phyloP scores from a whole-genome alignment of 768 basidiomycete species.

The Calocera viscosa region DNA sequence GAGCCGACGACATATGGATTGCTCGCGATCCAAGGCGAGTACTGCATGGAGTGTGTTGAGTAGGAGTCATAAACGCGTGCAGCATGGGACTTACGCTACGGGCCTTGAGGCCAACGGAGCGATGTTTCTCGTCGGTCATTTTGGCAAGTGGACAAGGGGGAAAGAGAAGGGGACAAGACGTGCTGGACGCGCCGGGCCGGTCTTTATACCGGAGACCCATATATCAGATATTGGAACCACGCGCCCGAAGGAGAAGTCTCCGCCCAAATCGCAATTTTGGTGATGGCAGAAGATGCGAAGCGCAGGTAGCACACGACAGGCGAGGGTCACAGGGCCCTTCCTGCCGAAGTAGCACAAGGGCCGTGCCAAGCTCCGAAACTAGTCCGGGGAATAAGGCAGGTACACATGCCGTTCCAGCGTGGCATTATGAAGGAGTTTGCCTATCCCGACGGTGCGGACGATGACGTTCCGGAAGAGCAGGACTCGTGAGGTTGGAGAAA shows the following conservation, averaged over 20 bases:
- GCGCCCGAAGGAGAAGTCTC: not conserved
- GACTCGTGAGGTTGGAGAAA: not conserved
- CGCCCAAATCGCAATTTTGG: not conserved
- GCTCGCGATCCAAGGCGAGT: slow-evolving; percentile 5
- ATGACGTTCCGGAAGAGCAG: not conserved
- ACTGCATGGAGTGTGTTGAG: slow-evolving; percentile 26
- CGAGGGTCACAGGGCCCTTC: not conserved
- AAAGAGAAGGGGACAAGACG: not conserved
- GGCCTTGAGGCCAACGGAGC: not conserved
- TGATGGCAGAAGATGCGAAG: slow-evolving; percentile 3
- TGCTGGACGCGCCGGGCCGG: not conserved
- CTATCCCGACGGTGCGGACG: not conserved
- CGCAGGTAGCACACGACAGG: not conserved
- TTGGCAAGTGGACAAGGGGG: not conserved
- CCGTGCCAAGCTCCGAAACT: not conserved
- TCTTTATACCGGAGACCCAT: not conserved
- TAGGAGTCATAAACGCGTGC: not conserved
- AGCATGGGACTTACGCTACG: not conserved
- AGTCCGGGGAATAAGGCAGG: not conserved
- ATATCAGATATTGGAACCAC: not conserved
- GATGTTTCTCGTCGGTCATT: not conserved
- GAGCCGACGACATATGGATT: slow-evolving; percentile 52
- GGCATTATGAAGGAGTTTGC: not conserved
- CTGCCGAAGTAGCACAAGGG: not conserved
- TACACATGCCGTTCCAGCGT: not conserved